phyloP scores from a whole-genome alignment of 169 alveolate species.

The Amoebophrya sp. region DNA sequence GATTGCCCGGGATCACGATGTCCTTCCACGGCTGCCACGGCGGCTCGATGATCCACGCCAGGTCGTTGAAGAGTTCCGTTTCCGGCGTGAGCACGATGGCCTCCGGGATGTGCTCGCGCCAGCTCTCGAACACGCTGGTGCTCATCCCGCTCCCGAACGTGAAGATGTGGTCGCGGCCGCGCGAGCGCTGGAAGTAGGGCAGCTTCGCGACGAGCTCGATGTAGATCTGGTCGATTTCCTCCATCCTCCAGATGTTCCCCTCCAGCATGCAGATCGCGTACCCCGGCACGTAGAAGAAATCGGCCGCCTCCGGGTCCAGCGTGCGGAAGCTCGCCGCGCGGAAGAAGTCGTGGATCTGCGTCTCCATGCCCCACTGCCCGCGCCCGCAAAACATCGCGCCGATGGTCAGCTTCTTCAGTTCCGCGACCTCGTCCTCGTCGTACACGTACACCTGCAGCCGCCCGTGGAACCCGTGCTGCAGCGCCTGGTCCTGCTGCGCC shows the following conservation, averaged over 20 bases:
- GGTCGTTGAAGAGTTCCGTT: conserved; percentile 17
- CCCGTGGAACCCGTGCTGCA: neutral
- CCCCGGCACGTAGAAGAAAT: conserved; percentile 17
- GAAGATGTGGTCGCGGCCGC: conserved; percentile 20
- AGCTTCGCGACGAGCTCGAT: neutral
- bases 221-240: neutral
- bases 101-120: conserved; percentile 7
- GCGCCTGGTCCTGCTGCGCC: neutral
- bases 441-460: neutral
- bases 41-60: neutral
- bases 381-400: conserved; percentile 10
- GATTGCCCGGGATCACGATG: conserved; percentile 10
- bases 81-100: conserved; percentile 12
- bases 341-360: conserved; percentile 3
- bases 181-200: neutral
- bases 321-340: neutral
- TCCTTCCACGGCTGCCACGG: conserved; percentile 1
- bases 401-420: neutral
- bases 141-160: neutral
- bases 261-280: conserved; percentile 20
- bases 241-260: neutral
- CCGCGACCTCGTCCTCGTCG: conserved; percentile 1
- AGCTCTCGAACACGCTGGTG: neutral
- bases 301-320: conserved; percentile 10
- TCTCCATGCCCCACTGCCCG: conserved; percentile 16